Base-by-base conservation (phyloP, 768 basidiomycete species). In the Lentinus tigrinus region DNA sequence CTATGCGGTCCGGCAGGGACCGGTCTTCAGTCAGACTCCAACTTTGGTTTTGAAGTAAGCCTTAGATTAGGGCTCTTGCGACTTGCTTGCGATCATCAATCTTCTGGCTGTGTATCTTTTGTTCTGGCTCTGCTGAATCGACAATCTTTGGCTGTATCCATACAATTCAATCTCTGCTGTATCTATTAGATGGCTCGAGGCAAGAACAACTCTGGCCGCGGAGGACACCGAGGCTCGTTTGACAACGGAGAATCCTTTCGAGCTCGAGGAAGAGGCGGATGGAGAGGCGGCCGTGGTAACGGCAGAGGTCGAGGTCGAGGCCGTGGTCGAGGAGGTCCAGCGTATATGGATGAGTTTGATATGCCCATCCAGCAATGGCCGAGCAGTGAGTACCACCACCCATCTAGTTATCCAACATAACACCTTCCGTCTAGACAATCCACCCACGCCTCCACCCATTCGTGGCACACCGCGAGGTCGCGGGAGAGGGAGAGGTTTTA, bases 281-380 rank as follows among this genome's bases (percentile, higher is more conserved):
- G 54, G 10, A 58, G 68, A 38, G 70, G 67, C 13, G 60, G 65
- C 8, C 59, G 68, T 43, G 67, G 72, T n/a, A 60, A 70, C 37
- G 65, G 72, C 31, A 64, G 71, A 19, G 64, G 65, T 1, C 39
- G 55, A 16, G 60, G 67, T 0, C 53, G 69, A 49, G 68, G 63
- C n/a, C 47, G 67, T n/a, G 63, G 67, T n/a, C 24, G 63, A 24
- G 64, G 65, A 6, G 63, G 64, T 8, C 56, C 60, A 27, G n/a
- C 28, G 17, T 46, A 55, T 13, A 28, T 63, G 21, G 63, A 63
- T 47, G 69, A 68, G 21, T 56, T 65, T 21, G 65, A 70, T 51
- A 69, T 70, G 36, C 63, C 70, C 11, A 55, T 75, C 3, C 70
- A 73, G 55, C 56, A 62, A 49, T 70, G 69, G 70, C 48, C 64